Evolutionary conservation across 1,284 basidiomycete genomes (phyloP), one percentile per base, ranked within the genome.

Genomic region (Sporisorium scitamineum): DNA sequence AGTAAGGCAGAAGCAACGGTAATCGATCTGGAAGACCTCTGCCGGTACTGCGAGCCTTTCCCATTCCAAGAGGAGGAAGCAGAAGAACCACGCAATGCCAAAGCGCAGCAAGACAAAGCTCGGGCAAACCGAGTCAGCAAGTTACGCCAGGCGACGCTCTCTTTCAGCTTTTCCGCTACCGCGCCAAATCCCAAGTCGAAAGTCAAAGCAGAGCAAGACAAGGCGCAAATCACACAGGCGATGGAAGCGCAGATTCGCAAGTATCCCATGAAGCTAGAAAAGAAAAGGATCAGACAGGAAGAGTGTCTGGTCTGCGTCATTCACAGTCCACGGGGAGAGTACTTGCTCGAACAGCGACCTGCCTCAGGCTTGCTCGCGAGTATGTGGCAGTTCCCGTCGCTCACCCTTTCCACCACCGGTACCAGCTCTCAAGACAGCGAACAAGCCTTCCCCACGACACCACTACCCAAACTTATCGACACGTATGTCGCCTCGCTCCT

Each of bases 251-350:
- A 79, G 66, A 92, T 94, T 31, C 91, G 90, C 10, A 87, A 90
- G 20, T 97, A 92, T 84, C 96, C 96, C 0, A 94, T 97, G 92
- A 93, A 92, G 81, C 90, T 89, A 13, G 90, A 90, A 63, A 92
- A 92, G 78, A 95, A 95, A 87, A 93, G 91, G 80, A 90, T 91
- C 3, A 88, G 94, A 42, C 91, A 93, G 80, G 95, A 98, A 84
- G 87, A 93, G 42, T 94, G 95, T 81, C 88, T 92, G 8, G 94
- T 97, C 22, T 92, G 91, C 80, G 90, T 95, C 20, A 87, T 97
- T 20, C 50, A 54, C 1, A 26, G 42, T 3, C 11, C 37, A 20
- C 24, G 20, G 22, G 44, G 42, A 44, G 31, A 45, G 22, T 79
- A 64, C 8, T 41, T 68, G 39, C 47, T 79, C n/a, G 55, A 67